Base-by-base conservation (phyloP, 768 basidiomycete genomes). In the Collybia mongolica region DNA sequence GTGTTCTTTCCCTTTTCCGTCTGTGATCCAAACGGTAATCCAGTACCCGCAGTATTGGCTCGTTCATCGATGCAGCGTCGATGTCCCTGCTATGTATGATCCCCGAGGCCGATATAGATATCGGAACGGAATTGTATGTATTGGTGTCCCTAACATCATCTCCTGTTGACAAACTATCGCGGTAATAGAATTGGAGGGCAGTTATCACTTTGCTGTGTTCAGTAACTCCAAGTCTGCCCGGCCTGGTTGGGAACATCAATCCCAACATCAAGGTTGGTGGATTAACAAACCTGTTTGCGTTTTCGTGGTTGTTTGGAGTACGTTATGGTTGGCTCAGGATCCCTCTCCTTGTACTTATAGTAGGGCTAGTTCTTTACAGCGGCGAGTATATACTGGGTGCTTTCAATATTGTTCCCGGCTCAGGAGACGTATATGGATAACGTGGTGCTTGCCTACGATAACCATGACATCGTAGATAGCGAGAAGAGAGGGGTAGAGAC, bases 71-170 rank as follows among this genome's bases (percentile, higher is more conserved):
- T 70, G 83, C 29, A 81, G 79, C 38, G 81, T 93, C 32, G 88
- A 93, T 56, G 88, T 94, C 1, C 88, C 89, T 2, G 83, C 88
- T 2, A 86, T 95, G 79, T 96, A 94, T 61, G 76, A 81, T 56
- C 90, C 88, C 7, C 70, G 82, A 36, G 90, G 90, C 1, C 75
- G 88, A 48, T 94, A 94, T 65, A 70, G 77, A n/a, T 94, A 93
- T 65, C 82, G 72, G 59, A 74, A 74, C 37, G 92, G 92, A 45
- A 75, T 87, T 45, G 89, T 89, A 60, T 54, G 84, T 72, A 6
- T 11, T n/a, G 2, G n/a, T 28, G 20, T 35, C 18, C 36, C 35
- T 38, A 28, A 46, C 42, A 4, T 29, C 15, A 23, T 9, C 32
- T 32, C 9, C 32, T 32, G 3, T 9, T 32, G 7, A 9, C 11